phyloP scores from a whole-genome alignment of 768 basidiomycete species.

The Pleurotus ostreatus region DNA sequence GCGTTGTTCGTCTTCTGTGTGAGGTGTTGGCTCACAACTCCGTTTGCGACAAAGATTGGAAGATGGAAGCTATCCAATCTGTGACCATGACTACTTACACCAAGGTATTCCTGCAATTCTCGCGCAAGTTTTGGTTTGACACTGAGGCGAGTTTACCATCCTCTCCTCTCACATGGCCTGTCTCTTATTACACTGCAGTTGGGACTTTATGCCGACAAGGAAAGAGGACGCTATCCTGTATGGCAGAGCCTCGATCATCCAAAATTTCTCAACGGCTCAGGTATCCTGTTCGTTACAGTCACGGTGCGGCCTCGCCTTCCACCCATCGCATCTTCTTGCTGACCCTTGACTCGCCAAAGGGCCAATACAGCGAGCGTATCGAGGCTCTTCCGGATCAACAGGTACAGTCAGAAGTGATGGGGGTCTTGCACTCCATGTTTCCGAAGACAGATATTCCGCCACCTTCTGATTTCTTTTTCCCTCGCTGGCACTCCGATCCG shows the following conservation, averaged over 20 bases:
- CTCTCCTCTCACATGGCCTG: background rate
- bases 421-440: constrained; percentile 55
- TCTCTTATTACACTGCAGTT: constrained; percentile 26
- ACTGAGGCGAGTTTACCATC: constrained; percentile 25
- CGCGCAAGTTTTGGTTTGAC: constrained; percentile 52
- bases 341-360: constrained; percentile 29
- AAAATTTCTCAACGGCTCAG: constrained; percentile 57
- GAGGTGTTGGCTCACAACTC: constrained; percentile 5
- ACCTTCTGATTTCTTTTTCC: constrained; percentile 52
- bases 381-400: constrained; percentile 44
- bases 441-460: constrained; percentile 49
- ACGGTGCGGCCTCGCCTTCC: constrained; percentile 25
- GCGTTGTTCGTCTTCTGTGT: constrained; percentile 3
- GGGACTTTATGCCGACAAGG: constrained; percentile 52
- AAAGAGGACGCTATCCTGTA: constrained; percentile 60
- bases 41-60: constrained; percentile 28
- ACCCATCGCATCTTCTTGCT: background rate
- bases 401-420: constrained; percentile 50
- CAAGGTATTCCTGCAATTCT: constrained; percentile 65
- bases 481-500: constrained; percentile 50
- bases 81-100: constrained; percentile 66
- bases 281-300: constrained; percentile 51
- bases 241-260: constrained; percentile 63
- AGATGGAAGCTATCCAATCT: constrained; percentile 59
- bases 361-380: constrained; percentile 57